These are phyloP conservation scores for Suillus decipiens DNA, from an alignment of 768 basidiomycete species.

Conservation along the genomic window DNA sequence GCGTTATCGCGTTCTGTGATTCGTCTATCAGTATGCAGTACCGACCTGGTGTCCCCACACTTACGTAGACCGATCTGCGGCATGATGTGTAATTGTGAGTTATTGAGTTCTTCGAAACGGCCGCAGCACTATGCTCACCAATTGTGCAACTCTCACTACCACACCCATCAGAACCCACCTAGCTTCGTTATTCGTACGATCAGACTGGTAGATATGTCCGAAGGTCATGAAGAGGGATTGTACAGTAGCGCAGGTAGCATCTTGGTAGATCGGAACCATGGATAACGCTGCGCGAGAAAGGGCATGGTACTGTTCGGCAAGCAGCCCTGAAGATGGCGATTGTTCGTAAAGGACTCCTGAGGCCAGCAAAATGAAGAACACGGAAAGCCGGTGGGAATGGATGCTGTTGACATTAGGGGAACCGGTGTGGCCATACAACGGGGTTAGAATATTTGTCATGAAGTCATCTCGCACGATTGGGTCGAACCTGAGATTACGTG, in stretches of 20 bases:
- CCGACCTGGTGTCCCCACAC: conserved; percentile 17
- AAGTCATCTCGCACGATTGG: conserved; percentile 47
- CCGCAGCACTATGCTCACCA: conserved; percentile 34
- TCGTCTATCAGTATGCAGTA: neutral
- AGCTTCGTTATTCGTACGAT: conserved; percentile 44
- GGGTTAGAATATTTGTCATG: conserved; percentile 38
- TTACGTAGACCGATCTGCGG: conserved; percentile 54
- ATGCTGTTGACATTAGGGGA: conserved; percentile 35
- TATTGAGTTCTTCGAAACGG: conserved; percentile 2
- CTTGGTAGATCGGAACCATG: conserved; percentile 43
- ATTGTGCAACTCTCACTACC: conserved; percentile 42
- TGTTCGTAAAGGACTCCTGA: conserved; percentile 48
- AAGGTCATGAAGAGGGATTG: conserved; percentile 49
- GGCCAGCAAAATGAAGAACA: conserved; percentile 54
- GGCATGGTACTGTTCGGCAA: conserved; percentile 46
- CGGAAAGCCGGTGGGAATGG: conserved; percentile 50
- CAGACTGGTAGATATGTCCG: conserved; percentile 43
- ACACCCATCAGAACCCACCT: conserved; percentile 53
- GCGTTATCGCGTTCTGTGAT: conserved; percentile 51
- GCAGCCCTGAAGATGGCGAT: conserved; percentile 30
- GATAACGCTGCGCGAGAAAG: conserved; percentile 50
- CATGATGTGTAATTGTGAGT: conserved; percentile 12
- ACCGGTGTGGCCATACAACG: conserved; percentile 42
- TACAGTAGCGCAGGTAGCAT: conserved; percentile 48
- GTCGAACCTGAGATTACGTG: conserved; percentile 41